These are phyloP conservation scores for Mesembryanthemum crystallinum DNA, from an alignment of 148 eudicot species.

Conservation along the genomic window DNA sequence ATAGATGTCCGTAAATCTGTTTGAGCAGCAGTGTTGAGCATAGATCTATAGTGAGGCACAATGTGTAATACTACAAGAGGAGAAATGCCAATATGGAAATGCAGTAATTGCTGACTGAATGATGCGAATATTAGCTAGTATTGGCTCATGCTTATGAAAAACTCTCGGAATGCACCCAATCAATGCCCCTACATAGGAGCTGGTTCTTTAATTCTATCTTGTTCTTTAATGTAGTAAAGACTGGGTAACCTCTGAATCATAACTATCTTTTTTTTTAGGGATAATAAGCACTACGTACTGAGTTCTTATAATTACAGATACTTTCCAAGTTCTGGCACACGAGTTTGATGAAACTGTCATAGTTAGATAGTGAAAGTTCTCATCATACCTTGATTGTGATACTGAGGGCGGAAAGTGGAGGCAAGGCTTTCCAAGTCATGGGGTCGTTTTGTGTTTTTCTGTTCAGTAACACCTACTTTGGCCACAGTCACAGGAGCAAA, in stretches of 20 bases:
- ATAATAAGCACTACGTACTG: too few species aligned
- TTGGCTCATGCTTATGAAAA: neutral
- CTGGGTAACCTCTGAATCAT: too few species aligned
- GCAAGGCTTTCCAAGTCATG: conserved; percentile 67
- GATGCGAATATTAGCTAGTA: neutral
- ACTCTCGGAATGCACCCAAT: neutral
- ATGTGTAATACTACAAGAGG: neutral
- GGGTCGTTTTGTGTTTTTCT: conserved; percentile 32
- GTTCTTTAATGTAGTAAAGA: neutral
- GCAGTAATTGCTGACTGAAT: neutral
- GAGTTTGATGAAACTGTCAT: neutral
- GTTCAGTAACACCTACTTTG: conserved; percentile 34
- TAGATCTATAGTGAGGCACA: neutral
- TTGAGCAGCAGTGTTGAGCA: neutral
- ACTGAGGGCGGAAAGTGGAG: conserved; percentile 63
- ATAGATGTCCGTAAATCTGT: neutral
- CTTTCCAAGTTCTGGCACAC: neutral
- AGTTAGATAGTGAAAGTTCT: neutral
- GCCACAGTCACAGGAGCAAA: conserved; percentile 71
- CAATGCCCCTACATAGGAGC: neutral
- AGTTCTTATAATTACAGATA: neutral
- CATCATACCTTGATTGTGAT: conserved; percentile 80
- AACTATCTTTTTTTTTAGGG: too few species aligned
- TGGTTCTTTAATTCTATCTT: neutral
- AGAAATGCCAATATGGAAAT: neutral